A percentile compares a stretch with the other conserved stretches of the same genome.
phyloP scores from a whole-genome alignment of 192 early-diverging fungal species.

The Coemansia sp. region DNA sequence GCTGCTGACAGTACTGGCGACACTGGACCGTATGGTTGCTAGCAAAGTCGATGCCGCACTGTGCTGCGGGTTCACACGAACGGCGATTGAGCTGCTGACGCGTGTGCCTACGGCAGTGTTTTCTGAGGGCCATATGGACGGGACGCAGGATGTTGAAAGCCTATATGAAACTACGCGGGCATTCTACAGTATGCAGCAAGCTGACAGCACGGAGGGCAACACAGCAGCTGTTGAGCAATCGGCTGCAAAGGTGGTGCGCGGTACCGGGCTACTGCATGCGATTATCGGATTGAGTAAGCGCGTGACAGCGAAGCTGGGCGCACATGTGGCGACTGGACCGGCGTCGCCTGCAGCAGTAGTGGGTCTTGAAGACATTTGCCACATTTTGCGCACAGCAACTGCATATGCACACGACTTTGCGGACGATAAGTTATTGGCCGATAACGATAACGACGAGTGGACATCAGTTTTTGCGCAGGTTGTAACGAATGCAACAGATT shows the following conservation, averaged over 20 bases:
- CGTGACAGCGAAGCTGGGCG: constrained; percentile 21
- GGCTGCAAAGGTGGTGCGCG: constrained; percentile 32
- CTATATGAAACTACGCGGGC: constrained; percentile 26
- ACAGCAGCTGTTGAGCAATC: constrained; percentile 18
- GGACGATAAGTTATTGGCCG: background rate
- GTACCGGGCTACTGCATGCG: constrained; percentile 31
- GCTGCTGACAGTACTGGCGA: constrained; percentile 57
- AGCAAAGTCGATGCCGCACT: background rate
- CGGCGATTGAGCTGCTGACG: constrained; percentile 45
- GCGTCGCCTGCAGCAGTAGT: constrained; percentile 3
- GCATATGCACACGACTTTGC: constrained; percentile 27
- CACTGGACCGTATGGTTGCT: constrained; percentile 24
- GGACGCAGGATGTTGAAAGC: background rate
- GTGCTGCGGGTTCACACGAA: constrained; percentile 40
- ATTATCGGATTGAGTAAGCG: constrained; percentile 26
- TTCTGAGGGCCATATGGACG: background rate
- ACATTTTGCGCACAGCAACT: constrained; percentile 28
- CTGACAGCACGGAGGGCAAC: background rate
- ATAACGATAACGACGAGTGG: constrained; percentile 18
- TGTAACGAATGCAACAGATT: constrained; percentile 14
- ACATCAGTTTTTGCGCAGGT: constrained; percentile 24
- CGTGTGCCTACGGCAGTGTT: constrained; percentile 43
- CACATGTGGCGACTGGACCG: background rate
- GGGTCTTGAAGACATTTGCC: constrained; percentile 41
- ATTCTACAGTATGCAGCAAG: constrained; percentile 33